Base-by-base conservation (phyloP, 352 stramenopile species). In the Sclerospora graminicola region DNA sequence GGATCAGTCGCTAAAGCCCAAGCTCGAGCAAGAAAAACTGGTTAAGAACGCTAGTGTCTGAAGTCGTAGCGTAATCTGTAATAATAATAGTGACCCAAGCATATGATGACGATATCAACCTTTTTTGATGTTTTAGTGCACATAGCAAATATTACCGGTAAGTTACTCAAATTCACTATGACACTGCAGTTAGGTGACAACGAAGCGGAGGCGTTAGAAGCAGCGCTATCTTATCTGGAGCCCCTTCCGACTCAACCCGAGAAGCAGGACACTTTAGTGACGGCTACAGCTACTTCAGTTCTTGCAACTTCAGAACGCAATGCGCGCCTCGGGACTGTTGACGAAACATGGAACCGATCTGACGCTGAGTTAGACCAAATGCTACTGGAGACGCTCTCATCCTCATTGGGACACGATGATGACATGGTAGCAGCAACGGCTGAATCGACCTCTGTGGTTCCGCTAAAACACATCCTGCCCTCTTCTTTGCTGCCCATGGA, bases 121-220 rank as follows among this genome's bases (percentile, higher is more conserved):
- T n/a, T 32, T 32, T 14, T 32, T 32, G 27, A 8, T 32, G 27
- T 32, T 32, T 32, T 4, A 32, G n/a, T n/a, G n/a, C 27, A 14
- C 8, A 32, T 14, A 32, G 13, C 27, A 5, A 32, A 14, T n/a
- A 32, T 16, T 48, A 32, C 35, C n/a, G n/a, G n/a, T n/a, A n/a
- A n/a, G n/a, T n/a, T n/a, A n/a, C n/a, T n/a, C n/a, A n/a, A n/a
- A n/a, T 26, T 26, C 21, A 26, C 41, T 53, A 66, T 67, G 58
- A 37, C 53, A 41, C 45, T 67, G 28, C 45, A 55, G 27, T 33
- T 67, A n/a, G 50, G 52, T 16, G 54, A 65, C 39, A 51, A 60
- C 34, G 50, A 64, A 29, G 33, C 48, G 20, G 55, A 60, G 26
- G 49, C 45, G n/a, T 35, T 60, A 27, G 55, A 64, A 31, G 50